Percentiles rank a stretch among this genome's conserved stretches.
Conservation (phyloP, 2,329 filamentous ascomycete genomes). For the Colletotrichum plurivorum region DNA sequence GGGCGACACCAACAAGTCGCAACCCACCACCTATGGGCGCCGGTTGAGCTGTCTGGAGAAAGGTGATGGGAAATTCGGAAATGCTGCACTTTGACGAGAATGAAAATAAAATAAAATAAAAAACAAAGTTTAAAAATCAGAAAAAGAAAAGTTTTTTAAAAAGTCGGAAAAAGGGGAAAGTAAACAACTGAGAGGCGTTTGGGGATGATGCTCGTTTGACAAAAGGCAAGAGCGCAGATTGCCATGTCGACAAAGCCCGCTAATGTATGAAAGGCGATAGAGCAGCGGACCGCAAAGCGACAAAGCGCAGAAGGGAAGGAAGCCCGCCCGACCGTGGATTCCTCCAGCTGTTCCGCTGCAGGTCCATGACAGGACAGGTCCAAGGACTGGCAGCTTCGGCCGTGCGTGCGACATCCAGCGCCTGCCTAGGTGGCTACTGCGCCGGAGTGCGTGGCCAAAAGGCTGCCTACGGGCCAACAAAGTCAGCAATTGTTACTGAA, state of each 20-base stretch:
- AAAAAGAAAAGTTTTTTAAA: no score
- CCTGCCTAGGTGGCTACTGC: slow-evolving; percentile 4
- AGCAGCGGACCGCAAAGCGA: slow-evolving; percentile 24
- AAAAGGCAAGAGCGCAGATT: slow-evolving; percentile 6
- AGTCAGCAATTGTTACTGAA: no score
- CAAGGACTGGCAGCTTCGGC: background rate
- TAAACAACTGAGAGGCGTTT: no score
- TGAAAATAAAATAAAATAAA: no score
- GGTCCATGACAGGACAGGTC: no score
- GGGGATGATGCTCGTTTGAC: background rate
- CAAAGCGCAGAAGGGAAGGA: background rate
- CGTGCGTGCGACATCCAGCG: slow-evolving; percentile 25
- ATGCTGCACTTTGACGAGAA: no score
- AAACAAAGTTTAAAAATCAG: no score
- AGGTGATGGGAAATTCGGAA: no score
- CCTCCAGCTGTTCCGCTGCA: no score
- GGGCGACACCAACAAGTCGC: background rate
- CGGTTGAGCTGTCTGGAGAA: no score
- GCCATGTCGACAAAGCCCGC: slow-evolving; percentile 35
- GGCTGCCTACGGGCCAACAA: slow-evolving; percentile 37
- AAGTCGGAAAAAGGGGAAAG: no score
- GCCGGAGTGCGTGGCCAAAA: slow-evolving; percentile 34
- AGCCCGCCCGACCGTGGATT: background rate
- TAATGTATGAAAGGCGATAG: slow-evolving; percentile 37
- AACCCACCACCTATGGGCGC: no score